Evolutionary conservation across 2,329 filamentous ascomycete species (phyloP), one percentile per base, ranked within the genome.

Genomic region (Cladophialophora immunda): DNA sequence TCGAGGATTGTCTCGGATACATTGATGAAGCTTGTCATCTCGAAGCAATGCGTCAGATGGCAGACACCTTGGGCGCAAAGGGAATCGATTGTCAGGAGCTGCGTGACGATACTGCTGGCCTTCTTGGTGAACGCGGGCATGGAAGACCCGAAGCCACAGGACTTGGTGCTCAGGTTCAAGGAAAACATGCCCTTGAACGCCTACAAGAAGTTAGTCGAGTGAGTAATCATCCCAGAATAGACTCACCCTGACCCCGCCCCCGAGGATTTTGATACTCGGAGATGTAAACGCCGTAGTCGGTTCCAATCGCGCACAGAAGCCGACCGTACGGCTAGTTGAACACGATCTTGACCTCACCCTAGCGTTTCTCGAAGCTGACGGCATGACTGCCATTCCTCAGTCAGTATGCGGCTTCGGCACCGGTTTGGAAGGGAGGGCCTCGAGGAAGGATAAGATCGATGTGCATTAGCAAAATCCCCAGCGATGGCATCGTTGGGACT

Each of bases 241-340:
- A 54, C 88, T 83, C 84, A 96, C 93, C 82, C 92, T 91, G 67
- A 84, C n/a, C 87, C 95, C 95, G 99, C 13, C 93, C 93, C 74
- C 96, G 88, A 65, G 95, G 92, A 76, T 98, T 94, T 59, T 91
- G 89, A 60, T 92, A 89, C 72, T 97, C 93, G 3, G 94, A 92
- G 56, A 97, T 91, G 76, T 89, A 99, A 3, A 99, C 92, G 34
- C 95, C 95, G 78, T 92, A 94, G 76, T 99, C 95, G 1, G 95
- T 99, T 52, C 96, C 95, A 64, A 99, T 91, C 11, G 94, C 95
- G 72, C 97, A 90, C 85, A 97, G 92, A 55, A 91, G 87, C 77
- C 91, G 94, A 30, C 92, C 92, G 75, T 90, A 91, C 0, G 91
- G 91, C 30, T 88, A 86, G 41, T 89, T 89, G 79, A 99, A 99